These are phyloP conservation scores for Aspergillus asperescens DNA, from an alignment of 495 filamentous ascomycete genomes.

Conservation along the genomic window DNA sequence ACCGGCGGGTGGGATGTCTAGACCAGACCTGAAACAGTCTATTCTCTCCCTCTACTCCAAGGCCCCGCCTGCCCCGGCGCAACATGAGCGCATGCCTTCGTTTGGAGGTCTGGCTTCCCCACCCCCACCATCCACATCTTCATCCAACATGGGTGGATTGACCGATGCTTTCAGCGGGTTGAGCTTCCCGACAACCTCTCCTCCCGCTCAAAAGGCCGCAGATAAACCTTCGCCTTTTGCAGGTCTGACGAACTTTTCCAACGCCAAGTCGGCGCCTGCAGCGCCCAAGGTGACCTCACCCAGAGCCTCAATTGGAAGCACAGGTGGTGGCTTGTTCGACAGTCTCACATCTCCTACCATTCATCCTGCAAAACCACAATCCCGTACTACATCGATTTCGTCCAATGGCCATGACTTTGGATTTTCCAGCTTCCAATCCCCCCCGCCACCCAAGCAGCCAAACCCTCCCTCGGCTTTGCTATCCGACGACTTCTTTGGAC, in stretches of 20 bases:
- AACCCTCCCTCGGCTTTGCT: constrained; percentile 41
- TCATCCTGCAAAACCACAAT: constrained; percentile 41
- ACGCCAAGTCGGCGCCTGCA: constrained; percentile 48
- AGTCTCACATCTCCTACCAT: constrained; percentile 54
- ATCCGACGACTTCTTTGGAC: constrained; percentile 73
- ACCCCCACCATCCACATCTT: constrained; percentile 36
- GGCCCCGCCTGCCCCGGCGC: constrained; percentile 54
- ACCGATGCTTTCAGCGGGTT: constrained; percentile 85
- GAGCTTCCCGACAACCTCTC: constrained; percentile 61
- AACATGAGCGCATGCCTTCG: constrained; percentile 54
- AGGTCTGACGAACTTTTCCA: constrained; percentile 58
- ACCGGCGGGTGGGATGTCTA: constrained; percentile 58
- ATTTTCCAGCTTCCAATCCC: constrained; percentile 42
- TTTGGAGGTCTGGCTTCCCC: constrained; percentile 67
- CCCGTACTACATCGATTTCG: constrained; percentile 37
- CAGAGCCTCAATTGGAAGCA: constrained; percentile 50
- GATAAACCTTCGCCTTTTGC: constrained; percentile 69
- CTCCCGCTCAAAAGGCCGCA: constrained; percentile 46
- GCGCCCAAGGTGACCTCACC: constrained; percentile 50
- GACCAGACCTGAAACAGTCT: constrained; percentile 93
- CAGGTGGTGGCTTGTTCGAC: constrained; percentile 78
- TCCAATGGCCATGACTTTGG: constrained; percentile 51
- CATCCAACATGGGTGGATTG: constrained; percentile 63
- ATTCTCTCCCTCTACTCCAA: constrained; percentile 94
- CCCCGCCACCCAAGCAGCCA: constrained; percentile 36